Evolutionary conservation across 2,329 filamentous ascomycete genomes (phyloP), one percentile per base, ranked within the genome.

Genomic region (Dichotomopilus funicola): DNA sequence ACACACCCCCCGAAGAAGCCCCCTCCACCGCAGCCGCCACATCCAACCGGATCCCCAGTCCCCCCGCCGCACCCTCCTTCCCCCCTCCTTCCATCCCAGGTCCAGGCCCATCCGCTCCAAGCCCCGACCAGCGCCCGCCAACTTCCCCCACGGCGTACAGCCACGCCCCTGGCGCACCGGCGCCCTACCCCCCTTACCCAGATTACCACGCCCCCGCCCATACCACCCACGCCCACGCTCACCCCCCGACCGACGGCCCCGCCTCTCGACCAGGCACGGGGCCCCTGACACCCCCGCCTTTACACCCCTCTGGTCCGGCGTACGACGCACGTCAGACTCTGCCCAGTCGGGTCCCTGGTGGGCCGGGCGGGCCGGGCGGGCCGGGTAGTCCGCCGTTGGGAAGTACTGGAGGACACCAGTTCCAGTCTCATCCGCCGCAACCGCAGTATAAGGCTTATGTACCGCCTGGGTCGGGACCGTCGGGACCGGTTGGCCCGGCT

Each of bases 391-490:
- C 11, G 36, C 40, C 40, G 12, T 12, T 13, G 40, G 40, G 6
- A 12, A 13, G 40, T 42, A 10, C 38, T 41, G 38, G 5, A 11
- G 38, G 38, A 41, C 37, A 38, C 49, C 10, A 36, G 42, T 62
- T 62, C 13, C 72, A 75, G 63, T 72, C 72, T 38, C 79, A 74
- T 7, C 45, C 34, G 34, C 45, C 36, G 63, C 73, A 48, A 63
- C 73, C 73, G 41, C 80, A 82, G 66, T 86, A 85, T 62, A 84
- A 80, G 66, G 77, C 83, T 0, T 86, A 86, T 56, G 75, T 78
- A 2, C 80, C 80, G 3, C 77, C 64, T 7, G 55, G 60, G 1
- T 42, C 44, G 33, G 43, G 49, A 73, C 56, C 57, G 53, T 61
- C 58, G 41, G 65, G 71, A 8, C 75, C 75, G 1, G 19, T 27